Evolutionary conservation across 106 monocot species (phyloP).

Genomic region (Posidonia australis): DNA sequence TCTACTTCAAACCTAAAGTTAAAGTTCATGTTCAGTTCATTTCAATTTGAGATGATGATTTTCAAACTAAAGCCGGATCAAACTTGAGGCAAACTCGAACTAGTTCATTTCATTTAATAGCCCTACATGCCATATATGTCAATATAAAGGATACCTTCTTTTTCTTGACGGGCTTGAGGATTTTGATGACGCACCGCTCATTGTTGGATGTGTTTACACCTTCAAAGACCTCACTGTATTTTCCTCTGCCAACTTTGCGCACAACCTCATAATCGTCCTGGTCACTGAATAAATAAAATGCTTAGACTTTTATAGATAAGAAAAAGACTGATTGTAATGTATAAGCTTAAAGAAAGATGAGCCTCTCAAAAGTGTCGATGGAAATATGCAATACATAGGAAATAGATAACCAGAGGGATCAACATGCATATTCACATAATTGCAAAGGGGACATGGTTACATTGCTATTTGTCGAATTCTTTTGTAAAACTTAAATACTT

Average conservation of each 20-base stretch:
- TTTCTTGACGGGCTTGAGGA: conserved; percentile 82
- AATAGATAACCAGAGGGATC: too few relatives aligned
- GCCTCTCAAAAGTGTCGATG: not conserved
- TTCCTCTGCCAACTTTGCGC: conserved; percentile 68
- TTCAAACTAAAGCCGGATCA: too few relatives aligned
- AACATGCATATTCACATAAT: too few relatives aligned
- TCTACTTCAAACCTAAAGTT: too few relatives aligned
- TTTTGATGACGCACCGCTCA: conserved; percentile 65
- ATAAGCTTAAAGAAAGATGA: not conserved
- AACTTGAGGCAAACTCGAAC: too few relatives aligned
- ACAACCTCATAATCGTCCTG: conserved; percentile 73
- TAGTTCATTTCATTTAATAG: not conserved
- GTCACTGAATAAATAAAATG: conserved; percentile 34
- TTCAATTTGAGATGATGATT: too few relatives aligned
- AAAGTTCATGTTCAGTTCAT: too few relatives aligned
- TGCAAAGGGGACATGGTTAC: too few relatives aligned
- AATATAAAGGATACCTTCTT: conserved; percentile 43
- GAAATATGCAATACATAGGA: not conserved
- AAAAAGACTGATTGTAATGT: too few relatives aligned
- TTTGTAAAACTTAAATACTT: too few relatives aligned
- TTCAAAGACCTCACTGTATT: conserved; percentile 82
- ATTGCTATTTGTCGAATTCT: too few relatives aligned
- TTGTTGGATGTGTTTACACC: conserved; percentile 52
- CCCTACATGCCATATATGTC: not conserved
- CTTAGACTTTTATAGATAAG: not conserved